Conservation (phyloP, 257 asterid genomes). For the Jacaranda copaia region DNA sequence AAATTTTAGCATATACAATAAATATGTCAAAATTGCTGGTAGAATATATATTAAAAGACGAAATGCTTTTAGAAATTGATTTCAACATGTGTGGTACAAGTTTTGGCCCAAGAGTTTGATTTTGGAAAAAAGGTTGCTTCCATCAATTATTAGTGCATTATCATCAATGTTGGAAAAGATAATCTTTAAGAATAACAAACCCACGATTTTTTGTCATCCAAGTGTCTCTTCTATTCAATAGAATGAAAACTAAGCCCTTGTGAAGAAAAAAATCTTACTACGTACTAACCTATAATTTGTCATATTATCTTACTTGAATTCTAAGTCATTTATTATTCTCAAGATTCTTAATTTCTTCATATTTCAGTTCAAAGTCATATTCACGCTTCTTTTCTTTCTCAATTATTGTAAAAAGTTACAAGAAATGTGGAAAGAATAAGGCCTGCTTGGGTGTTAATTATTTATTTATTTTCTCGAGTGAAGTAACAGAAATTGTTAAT, state of each 20-base stretch:
- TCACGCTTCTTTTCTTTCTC: neutral
- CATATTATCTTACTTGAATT: constrained; percentile 1
- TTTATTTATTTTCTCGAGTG: neutral
- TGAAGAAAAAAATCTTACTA: neutral
- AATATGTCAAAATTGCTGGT: no score
- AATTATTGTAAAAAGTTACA: neutral
- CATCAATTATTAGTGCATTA: constrained; percentile 1
- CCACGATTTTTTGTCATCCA: neutral
- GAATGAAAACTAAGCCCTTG: neutral
- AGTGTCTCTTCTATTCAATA: neutral
- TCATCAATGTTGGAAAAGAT: neutral
- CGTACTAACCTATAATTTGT: neutral
- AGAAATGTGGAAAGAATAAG: neutral
- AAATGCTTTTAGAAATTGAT: neutral
- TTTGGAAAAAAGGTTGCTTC: neutral
- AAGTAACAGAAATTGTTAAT: neutral
- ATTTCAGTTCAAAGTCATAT: neutral
- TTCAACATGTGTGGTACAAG: neutral
- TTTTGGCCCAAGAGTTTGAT: neutral
- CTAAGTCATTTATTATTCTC: constrained; percentile 20
- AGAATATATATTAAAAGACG: no score
- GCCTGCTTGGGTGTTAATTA: neutral
- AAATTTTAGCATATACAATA: no score
- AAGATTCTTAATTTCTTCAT: neutral
- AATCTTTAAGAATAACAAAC: neutral